Evolutionary conservation across 257 asterid genomes (phyloP), one percentile per base, ranked within the genome.

Genomic region (Dorcoceras hygrometricum): DNA sequence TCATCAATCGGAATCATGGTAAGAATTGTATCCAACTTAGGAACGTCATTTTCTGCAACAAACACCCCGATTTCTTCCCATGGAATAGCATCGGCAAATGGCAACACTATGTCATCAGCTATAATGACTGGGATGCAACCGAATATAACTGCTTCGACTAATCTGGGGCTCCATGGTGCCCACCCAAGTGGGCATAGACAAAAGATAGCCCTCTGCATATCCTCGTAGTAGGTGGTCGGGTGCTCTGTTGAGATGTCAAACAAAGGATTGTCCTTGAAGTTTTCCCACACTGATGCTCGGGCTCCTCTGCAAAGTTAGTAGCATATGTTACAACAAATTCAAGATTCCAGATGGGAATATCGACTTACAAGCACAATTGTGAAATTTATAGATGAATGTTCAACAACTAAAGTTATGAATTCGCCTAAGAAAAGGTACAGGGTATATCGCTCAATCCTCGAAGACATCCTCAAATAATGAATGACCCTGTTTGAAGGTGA

Each of bases 131-230:
- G 98, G 59, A 91, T 87, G 59, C 98, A 91, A 0, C 98, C 98
- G 54, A 91, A 89, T 20, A 91, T 76, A 9, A 91, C 98, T 5
- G 98, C 96, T 75, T 91, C 98, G 0, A 91, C 98, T 61, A 91
- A 81, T 59, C 98, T 78, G 3, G 96, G 98, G 73, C 98, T 89
- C 96, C 98, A 91, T 19, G 98, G 98, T n/a, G 98, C 96, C 98
- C 98, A 91, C 18, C 98, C 98, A 18, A 91, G 89, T 0, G 98
- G 98, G 55, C 98, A 91, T 69, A 91, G 75, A 60, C 98, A 91
- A 72, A 91, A 91, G 57, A 89, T 73, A 8, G 96, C 89, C 46
- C 98, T 75, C 76, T 89, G 98, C 96, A 89, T 89, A 75, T 91
- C 98, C 76, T 89, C 95, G 8, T 91, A 89, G 81, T 91, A 91